These are phyloP conservation scores for Caloboletus inedulis DNA, from an alignment of 1,284 basidiomycete genomes.

Conservation along the genomic window DNA sequence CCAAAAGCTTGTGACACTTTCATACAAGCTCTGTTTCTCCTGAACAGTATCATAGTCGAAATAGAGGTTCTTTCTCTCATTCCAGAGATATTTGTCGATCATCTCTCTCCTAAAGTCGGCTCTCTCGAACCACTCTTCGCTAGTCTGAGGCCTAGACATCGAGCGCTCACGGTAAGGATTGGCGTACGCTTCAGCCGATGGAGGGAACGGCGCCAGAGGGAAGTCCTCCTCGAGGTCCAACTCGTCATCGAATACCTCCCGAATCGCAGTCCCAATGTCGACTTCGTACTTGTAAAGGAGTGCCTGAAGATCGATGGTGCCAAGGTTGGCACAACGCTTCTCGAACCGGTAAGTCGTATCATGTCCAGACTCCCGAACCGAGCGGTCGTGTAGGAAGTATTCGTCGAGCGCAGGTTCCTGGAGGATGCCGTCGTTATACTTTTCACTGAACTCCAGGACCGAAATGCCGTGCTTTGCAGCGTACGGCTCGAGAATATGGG, in stretches of 20 bases:
- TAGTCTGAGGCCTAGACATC: conserved; percentile 59
- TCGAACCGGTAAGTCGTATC: conserved; percentile 98
- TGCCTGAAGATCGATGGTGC: conserved; percentile 94
- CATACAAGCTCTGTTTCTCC: conserved; percentile 90
- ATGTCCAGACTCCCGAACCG: conserved; percentile 93
- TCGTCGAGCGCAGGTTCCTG: conserved; percentile 91
- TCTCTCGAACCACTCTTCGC: conserved; percentile 88
- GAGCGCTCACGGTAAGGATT: conserved; percentile 62
- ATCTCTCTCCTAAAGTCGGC: conserved; percentile 78
- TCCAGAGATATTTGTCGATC: conserved; percentile 96
- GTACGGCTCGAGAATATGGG: conserved; percentile 93
- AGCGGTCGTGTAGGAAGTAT: conserved; percentile 96
- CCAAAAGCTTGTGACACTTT: conserved; percentile 95
- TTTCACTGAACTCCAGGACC: conserved; percentile 96
- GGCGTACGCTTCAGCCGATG: conserved; percentile 74
- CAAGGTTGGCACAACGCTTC: conserved; percentile 93
- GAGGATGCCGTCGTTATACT: conserved; percentile 85
- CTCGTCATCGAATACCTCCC: conserved; percentile 90
- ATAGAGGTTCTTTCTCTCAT: conserved; percentile 91
- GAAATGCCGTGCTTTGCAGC: conserved; percentile 91
- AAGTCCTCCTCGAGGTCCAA: conserved; percentile 93
- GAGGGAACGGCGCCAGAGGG: conserved; percentile 86
- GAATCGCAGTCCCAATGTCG: conserved; percentile 91
- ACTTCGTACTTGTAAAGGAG: conserved; percentile 92
- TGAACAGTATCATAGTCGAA: conserved; percentile 95